Evolutionary conservation across 2,329 filamentous ascomycete species (phyloP), one percentile per base, ranked within the genome.

Genomic region (Claviceps spartinae): DNA sequence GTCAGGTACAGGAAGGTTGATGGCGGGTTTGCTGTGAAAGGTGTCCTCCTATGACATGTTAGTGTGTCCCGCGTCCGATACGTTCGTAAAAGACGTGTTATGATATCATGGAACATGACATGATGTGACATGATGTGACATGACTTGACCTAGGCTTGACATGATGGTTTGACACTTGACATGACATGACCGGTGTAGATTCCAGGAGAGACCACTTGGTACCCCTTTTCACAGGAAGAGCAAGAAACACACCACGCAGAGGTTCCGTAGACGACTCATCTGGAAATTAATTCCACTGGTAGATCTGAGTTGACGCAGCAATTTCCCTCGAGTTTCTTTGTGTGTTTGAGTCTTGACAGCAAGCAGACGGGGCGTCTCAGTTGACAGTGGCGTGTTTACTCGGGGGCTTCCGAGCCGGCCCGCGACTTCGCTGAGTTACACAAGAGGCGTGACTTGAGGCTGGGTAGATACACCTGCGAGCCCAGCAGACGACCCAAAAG

Each of bases 1-100:
- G 63, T 97, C 93, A 0, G 93, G 89, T 57, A 97, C 82, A 48
- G 83, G 77, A 43, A 98, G 78, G 60, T 88, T 87, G 61, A 98
- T 85, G 18, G 88, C 88, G 20, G 91, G 90, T 53, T 89, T 83
- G 56, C 78, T 77, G 63, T 89, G 81, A 65, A 95, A 98, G 4
- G 78, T 74, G 55, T 97, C 93, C 72, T 97, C 93, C 90, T 97
- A 48, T 52, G 22, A 37, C 6, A 40, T 22, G 43, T 51, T 16
- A 51, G 49, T 47, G 42, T 26, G 4, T 18, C n/a, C 6, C 5
- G 14, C 20, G 20, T 38, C 16, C 20, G 5, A 18, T 37, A 1
- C 30, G 13, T 22, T 37, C 24, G 4, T 26, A 20, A 38, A 11
- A 22, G 38, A 43, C n/a, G 38, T 36, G 45, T 30, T 13, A n/a